A percentile compares a stretch with the other conserved stretches of the same genome.
phyloP scores from a whole-genome alignment of 768 basidiomycete genomes.

The Tulasnella sp. region DNA sequence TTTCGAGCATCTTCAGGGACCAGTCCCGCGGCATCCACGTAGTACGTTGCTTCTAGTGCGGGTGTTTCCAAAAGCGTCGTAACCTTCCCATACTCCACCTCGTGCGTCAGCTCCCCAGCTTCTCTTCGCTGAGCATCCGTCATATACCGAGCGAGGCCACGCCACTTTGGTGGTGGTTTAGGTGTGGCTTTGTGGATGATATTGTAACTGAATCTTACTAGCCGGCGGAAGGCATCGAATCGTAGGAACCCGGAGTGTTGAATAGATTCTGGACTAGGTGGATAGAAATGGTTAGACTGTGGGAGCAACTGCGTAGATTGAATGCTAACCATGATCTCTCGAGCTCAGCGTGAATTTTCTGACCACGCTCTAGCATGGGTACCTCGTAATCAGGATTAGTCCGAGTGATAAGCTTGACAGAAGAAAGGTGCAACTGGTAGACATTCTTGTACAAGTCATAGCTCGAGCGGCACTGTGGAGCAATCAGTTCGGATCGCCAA shows the following conservation, averaged over 20 bases:
- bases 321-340: not conserved
- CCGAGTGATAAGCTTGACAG: slow-evolving; percentile 49
- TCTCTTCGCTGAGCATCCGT: slow-evolving; percentile 19
- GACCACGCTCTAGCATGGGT: slow-evolving; percentile 54
- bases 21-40: slow-evolving; percentile 45
- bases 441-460: slow-evolving; percentile 76
- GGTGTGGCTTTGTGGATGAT: slow-evolving; percentile 10
- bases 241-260: not conserved
- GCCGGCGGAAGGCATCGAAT: slow-evolving; percentile 12
- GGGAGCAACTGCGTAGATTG: not conserved
- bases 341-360: slow-evolving; percentile 21
- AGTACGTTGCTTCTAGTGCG: slow-evolving; percentile 70
- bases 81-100: slow-evolving; percentile 74
- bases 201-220: slow-evolving; percentile 12
- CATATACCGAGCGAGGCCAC: slow-evolving; percentile 32
- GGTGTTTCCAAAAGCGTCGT: slow-evolving; percentile 70
- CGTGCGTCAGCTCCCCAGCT: slow-evolving; percentile 14
- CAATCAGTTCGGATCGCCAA: not conserved
- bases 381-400: slow-evolving; percentile 66
- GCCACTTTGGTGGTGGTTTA: slow-evolving; percentile 24
- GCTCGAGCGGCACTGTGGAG: slow-evolving; percentile 57
- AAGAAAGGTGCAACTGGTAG: slow-evolving; percentile 56
- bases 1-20: slow-evolving; percentile 14
- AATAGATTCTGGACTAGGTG: not conserved
- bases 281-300: not conserved